Base-by-base conservation (phyloP, 2,329 filamentous ascomycete genomes). In the Westerdykella ornata region DNA sequence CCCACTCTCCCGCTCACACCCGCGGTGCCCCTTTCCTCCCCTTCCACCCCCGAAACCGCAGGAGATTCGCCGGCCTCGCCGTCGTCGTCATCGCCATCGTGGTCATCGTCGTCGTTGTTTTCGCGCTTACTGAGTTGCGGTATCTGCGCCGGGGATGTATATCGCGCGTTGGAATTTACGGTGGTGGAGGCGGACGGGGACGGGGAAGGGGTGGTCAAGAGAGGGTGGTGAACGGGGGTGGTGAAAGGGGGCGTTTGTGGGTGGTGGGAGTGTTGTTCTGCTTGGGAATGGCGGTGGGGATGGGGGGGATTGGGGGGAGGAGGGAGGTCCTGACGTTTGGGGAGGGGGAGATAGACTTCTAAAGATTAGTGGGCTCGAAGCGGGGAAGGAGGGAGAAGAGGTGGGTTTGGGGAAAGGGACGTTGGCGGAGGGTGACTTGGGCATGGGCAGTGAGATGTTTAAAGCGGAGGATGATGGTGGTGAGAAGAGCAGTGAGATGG, bases 111-210 rank as follows among this genome's bases (percentile, higher is more conserved):
- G 14, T 44, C 15, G 12, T 36, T 19, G 20, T 49, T 30, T 43
- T 20, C 17, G 39, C 41, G 5, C 11, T 45, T n/a, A 51, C 47
- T 31, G 46, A 49, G 30, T 12, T 47, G 15, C 35, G 44, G 1
- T 51, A 46, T 28, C 15, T 31, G 16, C 20, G 40, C 11, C 41
- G 45, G 14, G 48, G 42, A 6, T 49, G 48, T 32, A 3, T 43
- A 3, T 39, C 42, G 5, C 36, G 41, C 3, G 33, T 45, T 1
- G 35, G 43, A 4, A 41, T 44, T 12, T 39, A 40, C 14, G 31
- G 12, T 5, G 36, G n/a, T 32, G 17, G 32, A 31, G 12, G 30
- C 17, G 14, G 32, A 41, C 44, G 14, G 37, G 43, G 9, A 37
- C 15, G 19, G 39, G 3, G 35, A 36, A 6, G 18, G 15, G 19